Percentiles rank a stretch among this genome's conserved stretches.
These are phyloP conservation scores for Rutidosis leptorrhynchoides DNA, from an alignment of 129 eudicot genomes.

Conservation along the genomic window DNA sequence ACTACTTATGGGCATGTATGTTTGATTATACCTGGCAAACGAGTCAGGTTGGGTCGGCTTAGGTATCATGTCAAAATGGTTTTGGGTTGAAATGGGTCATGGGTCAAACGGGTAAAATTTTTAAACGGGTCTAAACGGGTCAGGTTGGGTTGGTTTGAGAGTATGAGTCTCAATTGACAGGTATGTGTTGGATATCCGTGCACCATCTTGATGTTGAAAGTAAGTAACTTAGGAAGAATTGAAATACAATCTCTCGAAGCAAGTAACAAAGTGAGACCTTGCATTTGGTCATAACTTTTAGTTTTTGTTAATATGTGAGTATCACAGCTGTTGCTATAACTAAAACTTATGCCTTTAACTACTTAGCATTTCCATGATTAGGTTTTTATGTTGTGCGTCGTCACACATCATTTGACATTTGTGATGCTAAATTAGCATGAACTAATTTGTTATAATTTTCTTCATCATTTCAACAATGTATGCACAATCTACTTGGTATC, in stretches of 20 bases:
- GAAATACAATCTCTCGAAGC: not conserved
- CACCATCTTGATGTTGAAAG: constrained; percentile 14
- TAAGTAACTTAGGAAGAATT: not conserved
- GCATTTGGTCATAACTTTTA: not conserved
- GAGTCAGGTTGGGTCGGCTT: too few species aligned
- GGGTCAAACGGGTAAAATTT: too few species aligned
- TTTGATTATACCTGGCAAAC: too few species aligned
- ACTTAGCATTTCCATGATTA: too few species aligned
- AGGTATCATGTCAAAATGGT: too few species aligned
- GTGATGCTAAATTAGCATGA: not conserved
- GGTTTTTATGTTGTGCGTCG: not conserved
- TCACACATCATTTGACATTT: not conserved
- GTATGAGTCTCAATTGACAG: too few species aligned
- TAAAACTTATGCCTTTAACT: too few species aligned
- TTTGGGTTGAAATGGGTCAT: too few species aligned
- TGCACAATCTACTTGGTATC: not conserved
- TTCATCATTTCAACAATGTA: not conserved
- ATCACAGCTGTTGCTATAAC: too few species aligned
- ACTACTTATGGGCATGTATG: constrained; percentile 10
- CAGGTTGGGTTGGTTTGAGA: too few species aligned
- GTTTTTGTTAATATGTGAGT: not conserved
- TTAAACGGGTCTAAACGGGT: too few species aligned
- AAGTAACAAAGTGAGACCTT: constrained; percentile 14
- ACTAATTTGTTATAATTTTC: not conserved
- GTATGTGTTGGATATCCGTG: constrained; percentile 15